phyloP scores from a whole-genome alignment of 2,329 filamentous ascomycete species.

The Nectriaceae sp. region DNA sequence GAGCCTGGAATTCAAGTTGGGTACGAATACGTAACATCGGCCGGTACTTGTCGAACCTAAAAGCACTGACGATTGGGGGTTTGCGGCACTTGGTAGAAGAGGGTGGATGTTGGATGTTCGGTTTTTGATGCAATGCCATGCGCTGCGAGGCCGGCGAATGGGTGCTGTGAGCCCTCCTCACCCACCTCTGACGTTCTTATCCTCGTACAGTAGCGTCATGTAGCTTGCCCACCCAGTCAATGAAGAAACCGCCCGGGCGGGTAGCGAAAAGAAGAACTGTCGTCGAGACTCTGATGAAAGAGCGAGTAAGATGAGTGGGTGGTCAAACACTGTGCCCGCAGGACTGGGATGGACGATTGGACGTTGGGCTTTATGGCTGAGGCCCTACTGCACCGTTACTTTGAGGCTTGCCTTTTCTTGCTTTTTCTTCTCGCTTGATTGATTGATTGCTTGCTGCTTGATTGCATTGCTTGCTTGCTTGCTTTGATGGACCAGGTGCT shows the following conservation, averaged over 20 bases:
- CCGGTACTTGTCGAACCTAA: neutral
- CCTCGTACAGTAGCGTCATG: conserved; percentile 28
- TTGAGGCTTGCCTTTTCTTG: neutral
- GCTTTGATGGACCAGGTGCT: no score
- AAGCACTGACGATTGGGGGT: neutral
- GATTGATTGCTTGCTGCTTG: neutral
- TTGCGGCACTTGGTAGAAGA: neutral
- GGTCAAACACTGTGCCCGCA: conserved; percentile 16
- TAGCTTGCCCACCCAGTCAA: conserved; percentile 20
- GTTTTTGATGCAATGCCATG: neutral
- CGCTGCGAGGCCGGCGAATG: no score
- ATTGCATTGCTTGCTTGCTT: neutral
- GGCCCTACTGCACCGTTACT: conserved; percentile 15
- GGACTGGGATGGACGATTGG: conserved; percentile 15
- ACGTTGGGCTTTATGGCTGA: conserved; percentile 17
- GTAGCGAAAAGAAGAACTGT: conserved; percentile 16
- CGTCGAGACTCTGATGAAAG: conserved; percentile 5
- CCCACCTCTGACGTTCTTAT: neutral
- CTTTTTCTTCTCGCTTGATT: neutral
- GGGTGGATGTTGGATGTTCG: neutral
- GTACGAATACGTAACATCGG: neutral
- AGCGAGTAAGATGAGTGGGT: conserved; percentile 11
- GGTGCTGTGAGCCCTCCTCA: neutral
- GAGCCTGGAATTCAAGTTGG: neutral
- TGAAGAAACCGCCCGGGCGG: conserved; percentile 12